A percentile compares a stretch with the other conserved stretches of the same genome.
Conservation (phyloP, 768 basidiomycete species). For the Rhizopogon salebrosus region DNA sequence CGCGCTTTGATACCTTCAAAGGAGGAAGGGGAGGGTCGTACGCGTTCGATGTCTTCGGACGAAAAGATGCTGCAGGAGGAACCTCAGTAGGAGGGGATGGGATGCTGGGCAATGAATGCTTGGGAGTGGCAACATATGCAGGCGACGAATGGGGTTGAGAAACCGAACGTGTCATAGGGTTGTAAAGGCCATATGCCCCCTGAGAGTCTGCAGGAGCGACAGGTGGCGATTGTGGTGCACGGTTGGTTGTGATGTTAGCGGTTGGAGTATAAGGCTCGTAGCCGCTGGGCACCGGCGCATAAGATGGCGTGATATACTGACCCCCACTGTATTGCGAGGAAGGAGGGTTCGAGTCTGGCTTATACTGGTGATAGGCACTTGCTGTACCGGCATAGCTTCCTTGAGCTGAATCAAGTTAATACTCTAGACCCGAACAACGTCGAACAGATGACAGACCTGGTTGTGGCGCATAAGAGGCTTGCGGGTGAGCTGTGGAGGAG, state of each 20-base stretch:
- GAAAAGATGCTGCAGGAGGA: constrained; percentile 38
- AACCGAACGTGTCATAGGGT: constrained; percentile 16
- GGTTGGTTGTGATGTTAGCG: constrained; percentile 18
- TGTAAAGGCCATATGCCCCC: constrained; percentile 26
- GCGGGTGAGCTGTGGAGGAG: constrained; percentile 20
- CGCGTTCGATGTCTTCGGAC: constrained; percentile 64
- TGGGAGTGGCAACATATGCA: constrained; percentile 9
- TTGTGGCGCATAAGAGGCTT: constrained; percentile 10
- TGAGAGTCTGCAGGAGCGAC: constrained; percentile 14
- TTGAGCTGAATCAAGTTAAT: constrained; percentile 4
- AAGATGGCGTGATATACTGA: constrained; percentile 13
- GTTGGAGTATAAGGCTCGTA: constrained; percentile 35
- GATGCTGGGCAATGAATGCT: constrained; percentile 15
- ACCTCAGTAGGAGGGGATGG: constrained; percentile 19
- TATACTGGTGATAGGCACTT: constrained; percentile 22
- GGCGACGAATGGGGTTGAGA: constrained; percentile 20
- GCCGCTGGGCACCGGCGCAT: constrained; percentile 4
- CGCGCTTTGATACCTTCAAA: constrained; percentile 32
- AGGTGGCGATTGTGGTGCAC: constrained; percentile 16
- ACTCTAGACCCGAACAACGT: constrained; percentile 1
- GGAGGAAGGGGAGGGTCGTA: constrained; percentile 75
- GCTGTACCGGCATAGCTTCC: constrained; percentile 8
- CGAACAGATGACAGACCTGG: constrained; percentile 18
- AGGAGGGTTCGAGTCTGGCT: constrained; percentile 12
- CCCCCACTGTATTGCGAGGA: constrained; percentile 11